phyloP scores from a whole-genome alignment of 495 filamentous ascomycete species.

The Pseudoneurospora amorphoporcata region DNA sequence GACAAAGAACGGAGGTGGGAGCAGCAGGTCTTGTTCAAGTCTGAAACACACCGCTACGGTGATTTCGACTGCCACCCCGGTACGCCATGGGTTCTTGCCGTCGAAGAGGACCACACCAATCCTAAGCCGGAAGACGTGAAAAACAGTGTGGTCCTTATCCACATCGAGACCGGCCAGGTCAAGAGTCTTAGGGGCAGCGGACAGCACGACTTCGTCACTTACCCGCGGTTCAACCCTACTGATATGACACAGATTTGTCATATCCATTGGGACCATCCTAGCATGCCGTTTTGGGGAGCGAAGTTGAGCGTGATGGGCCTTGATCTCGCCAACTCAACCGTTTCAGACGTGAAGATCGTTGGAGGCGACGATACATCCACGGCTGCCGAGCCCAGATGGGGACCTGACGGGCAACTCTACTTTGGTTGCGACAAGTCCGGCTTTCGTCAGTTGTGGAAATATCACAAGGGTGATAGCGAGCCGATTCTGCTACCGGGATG shows the following conservation, averaged over 20 bases:
- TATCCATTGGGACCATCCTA: slow-evolving; percentile 42
- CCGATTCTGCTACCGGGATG: slow-evolving; percentile 21
- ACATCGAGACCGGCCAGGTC: slow-evolving; percentile 16
- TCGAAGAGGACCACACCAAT: slow-evolving; percentile 35
- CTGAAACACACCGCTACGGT: slow-evolving; percentile 25
- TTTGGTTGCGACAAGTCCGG: slow-evolving; percentile 33
- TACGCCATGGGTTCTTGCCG: slow-evolving; percentile 29
- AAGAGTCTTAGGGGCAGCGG: slow-evolving; percentile 9
- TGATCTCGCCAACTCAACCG: background rate
- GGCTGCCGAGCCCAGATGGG: slow-evolving; percentile 37
- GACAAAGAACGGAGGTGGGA: background rate
- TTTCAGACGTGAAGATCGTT: slow-evolving; percentile 12
- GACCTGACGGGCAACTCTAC: slow-evolving; percentile 31
- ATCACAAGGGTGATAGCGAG: slow-evolving; percentile 2
- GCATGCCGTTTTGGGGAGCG: slow-evolving; percentile 40
- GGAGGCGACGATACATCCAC: slow-evolving; percentile 20
- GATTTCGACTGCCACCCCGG: slow-evolving; percentile 29
- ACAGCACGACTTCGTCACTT: slow-evolving; percentile 40
- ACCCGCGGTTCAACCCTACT: slow-evolving; percentile 34
- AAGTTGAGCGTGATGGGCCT: slow-evolving; percentile 14
- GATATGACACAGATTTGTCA: slow-evolving; percentile 34
- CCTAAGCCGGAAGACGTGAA: slow-evolving; percentile 15
- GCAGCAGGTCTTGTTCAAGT: slow-evolving; percentile 17
- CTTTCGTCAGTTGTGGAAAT: slow-evolving; percentile 32
- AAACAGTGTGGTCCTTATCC: slow-evolving; percentile 28